Percentiles rank a stretch among this genome's conserved stretches.
Evolutionary conservation across 2,329 filamentous ascomycete genomes (phyloP).

Genomic region (Fusarium tuaranense): DNA sequence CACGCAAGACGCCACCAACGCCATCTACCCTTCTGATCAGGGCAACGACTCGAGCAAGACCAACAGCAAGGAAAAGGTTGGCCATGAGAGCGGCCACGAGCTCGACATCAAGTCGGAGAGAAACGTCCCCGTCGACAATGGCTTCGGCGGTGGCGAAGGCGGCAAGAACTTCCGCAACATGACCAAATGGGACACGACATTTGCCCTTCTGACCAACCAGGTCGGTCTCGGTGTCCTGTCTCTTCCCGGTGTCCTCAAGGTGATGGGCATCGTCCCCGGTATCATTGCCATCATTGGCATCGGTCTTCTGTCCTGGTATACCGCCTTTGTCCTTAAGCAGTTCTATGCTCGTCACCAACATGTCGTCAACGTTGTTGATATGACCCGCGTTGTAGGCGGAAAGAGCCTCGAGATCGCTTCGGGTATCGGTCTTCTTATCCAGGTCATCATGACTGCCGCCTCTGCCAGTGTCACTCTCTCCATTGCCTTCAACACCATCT

Average conservation of each 20-base stretch:
- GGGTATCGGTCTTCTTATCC: slow-evolving; percentile 74
- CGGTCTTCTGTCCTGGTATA: slow-evolving; percentile 73
- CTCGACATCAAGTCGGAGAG: slow-evolving; percentile 37
- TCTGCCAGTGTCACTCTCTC: slow-evolving; percentile 75
- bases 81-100: slow-evolving; percentile 19
- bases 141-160: slow-evolving; percentile 45
- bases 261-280: slow-evolving; percentile 75
- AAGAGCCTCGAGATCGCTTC: slow-evolving; percentile 41
- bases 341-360: slow-evolving; percentile 77
- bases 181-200: slow-evolving; percentile 49
- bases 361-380: slow-evolving; percentile 77
- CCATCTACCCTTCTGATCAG: slow-evolving; percentile 43
- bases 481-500: slow-evolving; percentile 77
- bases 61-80: slow-evolving; percentile 44
- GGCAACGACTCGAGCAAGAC: slow-evolving; percentile 42
- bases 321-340: slow-evolving; percentile 65
- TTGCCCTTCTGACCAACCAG: slow-evolving; percentile 50
- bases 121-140: slow-evolving; percentile 40
- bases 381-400: slow-evolving; percentile 66
- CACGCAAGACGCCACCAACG: slow-evolving; percentile 33
- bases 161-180: slow-evolving; percentile 50
- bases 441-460: slow-evolving; percentile 78
- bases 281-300: slow-evolving; percentile 75
- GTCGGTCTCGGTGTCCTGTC: slow-evolving; percentile 67
- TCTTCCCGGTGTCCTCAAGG: slow-evolving; percentile 77